Conservation (phyloP, 2,329 filamentous ascomycete species). For the Dendrostoma leiphaemia region DNA sequence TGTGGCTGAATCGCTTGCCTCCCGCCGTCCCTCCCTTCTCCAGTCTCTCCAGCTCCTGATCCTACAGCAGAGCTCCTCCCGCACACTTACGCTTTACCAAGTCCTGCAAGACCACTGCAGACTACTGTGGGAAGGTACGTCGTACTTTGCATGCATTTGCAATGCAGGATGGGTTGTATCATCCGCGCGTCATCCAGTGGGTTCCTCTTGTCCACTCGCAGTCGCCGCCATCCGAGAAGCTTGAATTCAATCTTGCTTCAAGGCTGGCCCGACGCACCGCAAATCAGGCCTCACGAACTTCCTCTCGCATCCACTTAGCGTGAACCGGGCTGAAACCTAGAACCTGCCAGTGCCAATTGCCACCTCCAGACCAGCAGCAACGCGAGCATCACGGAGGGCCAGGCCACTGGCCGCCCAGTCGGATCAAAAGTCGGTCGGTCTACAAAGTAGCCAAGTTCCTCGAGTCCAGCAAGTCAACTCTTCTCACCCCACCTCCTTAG, state of each 20-base stretch:
- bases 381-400: not conserved
- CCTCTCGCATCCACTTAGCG: constrained; percentile 24
- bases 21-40: not conserved
- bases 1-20: constrained; percentile 2
- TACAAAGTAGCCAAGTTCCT: too few species aligned
- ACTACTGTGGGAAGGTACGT: not conserved
- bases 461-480: too few species aligned
- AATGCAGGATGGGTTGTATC: constrained; percentile 6
- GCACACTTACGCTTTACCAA: too few species aligned
- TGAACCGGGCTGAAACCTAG: constrained; percentile 27
- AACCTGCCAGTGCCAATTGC: too few species aligned
- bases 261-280: too few species aligned
- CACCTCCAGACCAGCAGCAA: not conserved
- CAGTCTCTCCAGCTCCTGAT: not conserved
- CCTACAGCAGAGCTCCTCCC: not conserved
- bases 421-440: constrained; percentile 4
- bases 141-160: constrained; percentile 1
- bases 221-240: not conserved
- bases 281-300: not conserved
- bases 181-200: constrained; percentile 17
- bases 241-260: constrained; percentile 4
- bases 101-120: constrained; percentile 3
- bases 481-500: too few species aligned
- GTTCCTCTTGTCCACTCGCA: constrained; percentile 1
- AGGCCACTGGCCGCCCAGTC: constrained; percentile 1